Percentiles rank a stretch among this genome's conserved stretches.
Conservation (phyloP, 805 yeast species). For the Saitoella complicata region DNA sequence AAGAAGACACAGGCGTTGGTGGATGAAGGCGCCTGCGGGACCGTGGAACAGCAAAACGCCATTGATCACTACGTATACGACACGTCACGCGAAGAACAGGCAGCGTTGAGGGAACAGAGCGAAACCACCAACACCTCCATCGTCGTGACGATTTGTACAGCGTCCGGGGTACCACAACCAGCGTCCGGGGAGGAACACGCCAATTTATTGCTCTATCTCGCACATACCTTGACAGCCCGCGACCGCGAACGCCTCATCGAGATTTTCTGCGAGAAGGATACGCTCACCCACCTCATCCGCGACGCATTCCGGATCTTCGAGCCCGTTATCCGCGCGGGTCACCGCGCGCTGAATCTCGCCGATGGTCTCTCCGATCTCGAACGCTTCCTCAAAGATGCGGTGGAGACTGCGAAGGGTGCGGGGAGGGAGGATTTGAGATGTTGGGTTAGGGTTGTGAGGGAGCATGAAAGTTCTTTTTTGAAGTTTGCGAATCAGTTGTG, state of each 20-base stretch:
- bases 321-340: neutral
- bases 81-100: no score
- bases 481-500: neutral
- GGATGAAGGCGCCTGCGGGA: no score
- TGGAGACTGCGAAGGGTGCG: neutral
- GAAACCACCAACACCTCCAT: no score
- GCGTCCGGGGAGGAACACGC: neutral
- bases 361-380: neutral
- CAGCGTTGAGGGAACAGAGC: no score
- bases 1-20: neutral
- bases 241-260: conserved; percentile 1
- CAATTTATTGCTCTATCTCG: neutral
- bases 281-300: neutral
- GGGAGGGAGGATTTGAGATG: neutral
- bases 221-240: neutral
- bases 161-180: no score
- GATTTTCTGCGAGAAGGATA: neutral
- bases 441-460: neutral
- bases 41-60: no score
- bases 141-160: no score
- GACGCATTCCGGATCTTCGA: neutral
- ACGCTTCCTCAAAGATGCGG: neutral
- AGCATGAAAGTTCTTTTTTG: neutral
- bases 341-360: conserved; percentile 1
- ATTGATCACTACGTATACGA: no score